Base-by-base conservation (phyloP, 495 filamentous ascomycete species). In the Astrocystis sublimbata region DNA sequence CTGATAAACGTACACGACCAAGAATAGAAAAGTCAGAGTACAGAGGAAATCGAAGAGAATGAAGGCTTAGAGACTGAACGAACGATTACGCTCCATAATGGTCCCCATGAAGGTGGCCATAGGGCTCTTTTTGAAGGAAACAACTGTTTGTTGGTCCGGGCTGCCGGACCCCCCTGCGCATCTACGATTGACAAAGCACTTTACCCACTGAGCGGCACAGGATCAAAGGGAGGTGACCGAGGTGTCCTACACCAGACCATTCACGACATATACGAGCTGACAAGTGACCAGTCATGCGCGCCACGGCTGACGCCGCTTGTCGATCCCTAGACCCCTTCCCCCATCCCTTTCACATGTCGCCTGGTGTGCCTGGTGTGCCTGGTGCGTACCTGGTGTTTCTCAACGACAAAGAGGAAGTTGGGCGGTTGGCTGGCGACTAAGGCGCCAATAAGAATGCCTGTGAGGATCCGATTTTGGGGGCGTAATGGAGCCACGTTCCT, bases 331-430 rank as follows among this genome's bases (percentile, higher is more conserved):
- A 42, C 47, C 66, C 58, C 61, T 61, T 60, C 62, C 61, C 46
- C 58, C 61, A 63, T 60, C 62, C 61, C 46, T 30, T 58, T 61
- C 21, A 33, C 53, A 53, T 38, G 24, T 43, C 24, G 24, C 43
- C 52, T 15, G n/a, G 45, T 23, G 12, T 58, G 10, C 53, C 8
- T 15, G 15, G 6, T n/a, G 6, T 5, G 41, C 41, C 4, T 51
- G 15, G 12, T 21, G 15, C 7, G 15, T 15, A 38, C 5, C 15
- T 8, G 28, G 38, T 2, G 28, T 19, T 15, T 30, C 12, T 4
- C 38, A 41, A 4, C 21, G 45, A 60, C 43, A 65, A 69, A 69
- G 63, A 64, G 67, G 66, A 67, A 68, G 68, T 42, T 68, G 55
- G 57, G 57, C 60, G 51, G 45, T 47, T 65, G 62, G 46, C 31